These are phyloP conservation scores for Aspergillus sp. DNA, from an alignment of 2,329 filamentous ascomycete genomes.

Conservation along the genomic window DNA sequence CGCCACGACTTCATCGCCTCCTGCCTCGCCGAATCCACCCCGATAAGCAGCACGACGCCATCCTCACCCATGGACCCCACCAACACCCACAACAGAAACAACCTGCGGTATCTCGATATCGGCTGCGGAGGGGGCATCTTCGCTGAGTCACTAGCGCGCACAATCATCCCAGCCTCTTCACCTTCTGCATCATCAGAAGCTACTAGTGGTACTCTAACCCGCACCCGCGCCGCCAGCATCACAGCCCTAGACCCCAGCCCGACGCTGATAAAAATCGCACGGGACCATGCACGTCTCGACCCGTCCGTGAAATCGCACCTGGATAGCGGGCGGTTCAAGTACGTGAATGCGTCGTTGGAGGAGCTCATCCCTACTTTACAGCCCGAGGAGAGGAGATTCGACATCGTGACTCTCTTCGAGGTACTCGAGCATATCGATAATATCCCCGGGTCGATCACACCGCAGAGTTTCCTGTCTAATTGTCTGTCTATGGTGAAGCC, in stretches of 20 bases:
- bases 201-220: constrained; percentile 20
- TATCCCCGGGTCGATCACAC: constrained; percentile 70
- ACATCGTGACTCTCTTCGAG: constrained; percentile 87
- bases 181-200: neutral
- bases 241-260: constrained; percentile 50
- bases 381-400: constrained; percentile 54
- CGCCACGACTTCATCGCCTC: constrained; percentile 85
- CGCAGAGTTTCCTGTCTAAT: constrained; percentile 65
- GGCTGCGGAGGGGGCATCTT: constrained; percentile 97
- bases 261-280: constrained; percentile 62
- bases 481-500: constrained; percentile 69
- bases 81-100: constrained; percentile 25
- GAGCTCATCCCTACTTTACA: constrained; percentile 25
- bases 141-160: constrained; percentile 65
- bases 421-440: constrained; percentile 89
- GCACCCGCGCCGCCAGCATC: constrained; percentile 44
- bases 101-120: constrained; percentile 74
- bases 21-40: constrained; percentile 62
- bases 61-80: constrained; percentile 9
- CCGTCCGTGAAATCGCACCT: constrained; percentile 59
- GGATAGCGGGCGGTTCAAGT: constrained; percentile 62
- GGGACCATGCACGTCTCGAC: constrained; percentile 72
- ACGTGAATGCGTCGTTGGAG: constrained; percentile 78
- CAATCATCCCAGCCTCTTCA: constrained; percentile 37
- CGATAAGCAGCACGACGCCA: constrained; percentile 25